These are phyloP conservation scores for Pseudogymnoascus pannorum DNA, from an alignment of 2,329 filamentous ascomycete genomes.

Conservation along the genomic window DNA sequence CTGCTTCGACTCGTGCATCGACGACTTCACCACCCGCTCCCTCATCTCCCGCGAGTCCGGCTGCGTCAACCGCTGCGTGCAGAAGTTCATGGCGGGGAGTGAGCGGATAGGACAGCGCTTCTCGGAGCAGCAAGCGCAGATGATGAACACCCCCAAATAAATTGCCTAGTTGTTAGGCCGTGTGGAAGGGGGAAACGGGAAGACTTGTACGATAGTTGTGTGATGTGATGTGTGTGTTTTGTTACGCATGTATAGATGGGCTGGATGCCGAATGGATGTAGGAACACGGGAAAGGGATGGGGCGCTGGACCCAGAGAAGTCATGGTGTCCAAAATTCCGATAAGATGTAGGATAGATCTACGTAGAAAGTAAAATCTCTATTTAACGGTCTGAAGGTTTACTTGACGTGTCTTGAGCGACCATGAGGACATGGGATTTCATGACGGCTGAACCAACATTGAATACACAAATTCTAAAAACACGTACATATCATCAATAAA, in stretches of 20 bases:
- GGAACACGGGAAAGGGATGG: background rate
- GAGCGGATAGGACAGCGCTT: slow-evolving; percentile 89
- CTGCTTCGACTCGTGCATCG: slow-evolving; percentile 96
- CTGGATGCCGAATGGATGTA: background rate
- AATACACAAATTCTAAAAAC: background rate
- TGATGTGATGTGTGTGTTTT: background rate
- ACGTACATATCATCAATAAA: background rate
- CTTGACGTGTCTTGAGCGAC: background rate
- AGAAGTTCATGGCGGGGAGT: slow-evolving; percentile 90
- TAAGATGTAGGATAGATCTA: background rate
- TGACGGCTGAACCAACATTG: no score
- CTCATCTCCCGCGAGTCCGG: slow-evolving; percentile 80
- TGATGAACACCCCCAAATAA: slow-evolving; percentile 33
- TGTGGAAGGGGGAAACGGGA: background rate
- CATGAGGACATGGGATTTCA: background rate
- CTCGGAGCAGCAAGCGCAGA: slow-evolving; percentile 59
- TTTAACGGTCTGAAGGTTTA: background rate
- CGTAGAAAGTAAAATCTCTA: background rate
- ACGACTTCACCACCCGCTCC: slow-evolving; percentile 97
- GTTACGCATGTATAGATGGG: background rate
- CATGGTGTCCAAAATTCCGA: background rate
- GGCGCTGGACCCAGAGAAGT: background rate
- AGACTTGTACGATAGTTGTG: slow-evolving; percentile 5
- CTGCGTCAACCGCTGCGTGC: slow-evolving; percentile 90
- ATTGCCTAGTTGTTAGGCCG: background rate